These are phyloP conservation scores for Yamadazyma membranifaciens DNA, from an alignment of 1,139 yeast species.

Conservation along the genomic window DNA sequence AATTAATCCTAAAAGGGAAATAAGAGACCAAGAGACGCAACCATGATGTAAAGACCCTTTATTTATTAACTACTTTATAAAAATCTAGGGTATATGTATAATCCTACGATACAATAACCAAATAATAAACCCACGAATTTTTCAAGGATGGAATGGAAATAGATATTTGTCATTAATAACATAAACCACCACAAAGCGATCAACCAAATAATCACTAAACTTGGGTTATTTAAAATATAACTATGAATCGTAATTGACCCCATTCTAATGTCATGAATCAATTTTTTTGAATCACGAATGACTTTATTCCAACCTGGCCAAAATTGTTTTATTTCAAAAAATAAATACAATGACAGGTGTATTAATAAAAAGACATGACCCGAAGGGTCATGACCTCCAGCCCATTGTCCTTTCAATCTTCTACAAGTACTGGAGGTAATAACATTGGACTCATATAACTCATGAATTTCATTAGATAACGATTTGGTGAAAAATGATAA, in stretches of 20 bases:
- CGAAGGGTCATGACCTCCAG: constrained; percentile 94
- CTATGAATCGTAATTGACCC: not conserved
- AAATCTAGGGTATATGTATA: constrained; percentile 5
- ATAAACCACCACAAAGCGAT: constrained; percentile 78
- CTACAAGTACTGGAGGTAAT: constrained; percentile 58
- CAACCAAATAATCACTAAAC: constrained; percentile 41
- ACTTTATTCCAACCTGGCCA: constrained; percentile 26
- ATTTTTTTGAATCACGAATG: constrained; percentile 3
- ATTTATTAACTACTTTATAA: too few relatives aligned
- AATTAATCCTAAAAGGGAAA: too few relatives aligned
- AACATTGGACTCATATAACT: constrained; percentile 18
- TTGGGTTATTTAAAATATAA: constrained; percentile 35
- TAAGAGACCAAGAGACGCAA: too few relatives aligned
- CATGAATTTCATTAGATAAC: constrained; percentile 6
- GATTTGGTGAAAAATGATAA: constrained; percentile 8
- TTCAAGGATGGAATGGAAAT: constrained; percentile 80
- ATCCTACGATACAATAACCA: constrained; percentile 49
- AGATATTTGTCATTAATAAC: constrained; percentile 79
- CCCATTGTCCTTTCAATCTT: constrained; percentile 68
- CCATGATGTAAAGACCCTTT: too few relatives aligned
- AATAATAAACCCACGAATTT: constrained; percentile 64
- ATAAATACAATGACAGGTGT: constrained; percentile 66
- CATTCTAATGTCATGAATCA: constrained; percentile 4
- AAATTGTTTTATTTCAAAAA: constrained; percentile 59
- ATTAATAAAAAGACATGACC: constrained; percentile 87